phyloP scores from a whole-genome alignment of 768 basidiomycete species.

The Termitomyces sp. region DNA sequence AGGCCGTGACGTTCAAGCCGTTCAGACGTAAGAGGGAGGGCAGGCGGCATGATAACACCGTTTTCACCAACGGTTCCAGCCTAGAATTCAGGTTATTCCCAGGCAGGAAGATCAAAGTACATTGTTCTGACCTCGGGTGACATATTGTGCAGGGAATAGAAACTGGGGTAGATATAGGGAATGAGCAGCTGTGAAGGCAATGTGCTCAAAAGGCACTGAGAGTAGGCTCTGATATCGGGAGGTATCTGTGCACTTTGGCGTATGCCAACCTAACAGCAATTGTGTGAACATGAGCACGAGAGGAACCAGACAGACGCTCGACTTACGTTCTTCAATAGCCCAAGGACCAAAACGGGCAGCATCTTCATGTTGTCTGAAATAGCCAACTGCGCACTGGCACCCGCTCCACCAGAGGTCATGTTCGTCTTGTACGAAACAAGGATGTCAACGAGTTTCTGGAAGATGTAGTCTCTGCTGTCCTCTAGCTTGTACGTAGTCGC shows the following conservation, averaged over 20 bases:
- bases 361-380: constrained; percentile 93
- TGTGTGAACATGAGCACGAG: not conserved
- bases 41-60: constrained; percentile 83
- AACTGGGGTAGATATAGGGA: constrained; percentile 91
- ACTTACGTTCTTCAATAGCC: constrained; percentile 88
- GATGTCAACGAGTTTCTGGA: constrained; percentile 81
- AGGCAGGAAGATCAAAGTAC: not conserved
- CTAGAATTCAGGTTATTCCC: constrained; percentile 29
- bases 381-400: constrained; percentile 91
- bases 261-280: constrained; percentile 65
- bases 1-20: constrained; percentile 91
- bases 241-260: constrained; percentile 97
- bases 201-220: constrained; percentile 87
- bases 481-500: constrained; percentile 82
- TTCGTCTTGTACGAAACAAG: constrained; percentile 88
- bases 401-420: constrained; percentile 91
- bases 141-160: constrained; percentile 98
- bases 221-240: constrained; percentile 92
- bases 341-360: constrained; percentile 86
- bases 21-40: constrained; percentile 91
- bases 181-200: constrained; percentile 87
- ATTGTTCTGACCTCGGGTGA: constrained; percentile 62
- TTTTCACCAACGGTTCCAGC: constrained; percentile 88
- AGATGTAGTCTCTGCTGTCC: constrained; percentile 81
- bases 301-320: not conserved